Percentiles rank a stretch among this genome's conserved stretches.
phyloP scores from a whole-genome alignment of 306 rosid species.

The Trifolium repens region DNA sequence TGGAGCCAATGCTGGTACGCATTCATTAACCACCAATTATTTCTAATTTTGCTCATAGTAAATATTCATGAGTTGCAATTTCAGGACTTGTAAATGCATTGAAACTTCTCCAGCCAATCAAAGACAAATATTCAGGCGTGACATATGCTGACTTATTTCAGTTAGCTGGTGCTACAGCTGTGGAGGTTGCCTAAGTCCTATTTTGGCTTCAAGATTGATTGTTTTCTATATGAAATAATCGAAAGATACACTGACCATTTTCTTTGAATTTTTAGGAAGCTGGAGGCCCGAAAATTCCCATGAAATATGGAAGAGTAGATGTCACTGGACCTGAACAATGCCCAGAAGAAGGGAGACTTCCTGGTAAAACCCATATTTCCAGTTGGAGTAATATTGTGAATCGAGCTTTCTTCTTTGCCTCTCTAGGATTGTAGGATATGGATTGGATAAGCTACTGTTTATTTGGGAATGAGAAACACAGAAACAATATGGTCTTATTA shows the following conservation, averaged over 20 bases:
- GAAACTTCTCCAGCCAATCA: conserved; percentile 95
- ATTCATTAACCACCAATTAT: conserved; percentile 13
- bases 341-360: conserved; percentile 99
- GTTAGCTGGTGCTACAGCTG: conserved; percentile 93
- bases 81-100: conserved; percentile 92
- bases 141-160: conserved; percentile 98
- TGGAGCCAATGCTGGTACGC: conserved; percentile 92
- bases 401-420: conserved; percentile 15
- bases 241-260: conserved; percentile 31
- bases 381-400: conserved; percentile 33
- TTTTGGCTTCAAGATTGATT: conserved; percentile 32
- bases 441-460: conserved; percentile 26
- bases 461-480: conserved; percentile 36
- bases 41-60: conserved; percentile 28
- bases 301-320: conserved; percentile 95
- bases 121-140: conserved; percentile 84
- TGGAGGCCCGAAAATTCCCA: conserved; percentile 96
- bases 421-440: conserved; percentile 22
- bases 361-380: conserved; percentile 59
- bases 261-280: conserved; percentile 68
- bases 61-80: conserved; percentile 37
- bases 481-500: conserved; percentile 19
- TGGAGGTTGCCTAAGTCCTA: conserved; percentile 66
- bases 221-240: conserved; percentile 13
- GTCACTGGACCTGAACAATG: conserved; percentile 74